Conservation (phyloP, 768 basidiomycete species). For the Daedaleopsis nitida region DNA sequence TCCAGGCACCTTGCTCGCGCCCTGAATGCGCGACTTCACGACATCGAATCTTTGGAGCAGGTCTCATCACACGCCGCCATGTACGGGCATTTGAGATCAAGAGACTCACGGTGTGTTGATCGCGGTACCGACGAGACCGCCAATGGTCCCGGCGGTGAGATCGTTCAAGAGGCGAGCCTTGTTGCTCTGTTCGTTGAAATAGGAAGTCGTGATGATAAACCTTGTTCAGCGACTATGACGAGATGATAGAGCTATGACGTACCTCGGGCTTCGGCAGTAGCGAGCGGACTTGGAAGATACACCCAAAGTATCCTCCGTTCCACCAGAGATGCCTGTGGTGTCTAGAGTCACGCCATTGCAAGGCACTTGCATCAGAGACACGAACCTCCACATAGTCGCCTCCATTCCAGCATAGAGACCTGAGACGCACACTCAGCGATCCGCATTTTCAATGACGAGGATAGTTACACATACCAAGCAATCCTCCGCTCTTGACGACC, state of each 20-base stretch:
- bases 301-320: conserved; percentile 96
- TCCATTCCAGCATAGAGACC: conserved; percentile 91
- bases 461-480: conserved; percentile 51
- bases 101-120: conserved; percentile 85
- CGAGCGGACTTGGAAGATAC: conserved; percentile 82
- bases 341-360: background rate
- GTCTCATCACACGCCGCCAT: background rate
- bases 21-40: conserved; percentile 95
- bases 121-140: conserved; percentile 87
- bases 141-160: conserved; percentile 86
- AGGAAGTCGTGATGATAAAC: background rate
- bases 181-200: conserved; percentile 46
- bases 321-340: conserved; percentile 73
- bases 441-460: too few relatives aligned
- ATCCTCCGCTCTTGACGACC: conserved; percentile 73
- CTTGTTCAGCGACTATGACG: background rate
- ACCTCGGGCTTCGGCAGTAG: conserved; percentile 88
- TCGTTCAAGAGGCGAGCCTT: conserved; percentile 84
- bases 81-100: too few relatives aligned
- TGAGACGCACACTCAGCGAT: background rate
- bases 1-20: conserved; percentile 62
- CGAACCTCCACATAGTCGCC: conserved; percentile 93
- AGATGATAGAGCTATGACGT: conserved; percentile 20
- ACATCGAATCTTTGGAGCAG: conserved; percentile 52
- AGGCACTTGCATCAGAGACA: background rate